phyloP scores from a whole-genome alignment of 2,329 filamentous ascomycete species.

The Botrytis pseudocinerea region DNA sequence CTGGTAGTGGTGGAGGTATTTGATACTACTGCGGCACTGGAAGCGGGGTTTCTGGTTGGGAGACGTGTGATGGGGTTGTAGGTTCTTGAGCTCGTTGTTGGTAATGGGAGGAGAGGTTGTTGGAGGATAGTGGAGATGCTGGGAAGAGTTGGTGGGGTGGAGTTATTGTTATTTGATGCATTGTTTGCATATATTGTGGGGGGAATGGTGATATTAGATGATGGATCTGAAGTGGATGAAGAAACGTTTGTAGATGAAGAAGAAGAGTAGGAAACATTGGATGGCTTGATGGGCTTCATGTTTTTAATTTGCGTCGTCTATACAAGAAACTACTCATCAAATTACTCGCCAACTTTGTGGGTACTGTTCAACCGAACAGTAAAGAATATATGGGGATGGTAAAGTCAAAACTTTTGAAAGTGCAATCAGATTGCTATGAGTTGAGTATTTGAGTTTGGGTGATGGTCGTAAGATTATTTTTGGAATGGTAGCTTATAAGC shows the following conservation, averaged over 20 bases:
- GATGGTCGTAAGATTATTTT: not conserved
- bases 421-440: not conserved
- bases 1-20: not conserved
- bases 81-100: not conserved
- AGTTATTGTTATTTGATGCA: not conserved
- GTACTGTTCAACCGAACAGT: not conserved
- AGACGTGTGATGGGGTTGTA: not conserved
- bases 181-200: not conserved
- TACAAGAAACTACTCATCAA: constrained; percentile 8
- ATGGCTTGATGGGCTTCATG: not conserved
- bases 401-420: not conserved
- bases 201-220: not conserved
- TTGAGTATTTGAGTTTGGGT: not conserved
- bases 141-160: not conserved
- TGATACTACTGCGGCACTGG: not conserved
- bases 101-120: not conserved
- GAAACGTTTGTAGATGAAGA: not conserved
- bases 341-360: constrained; percentile 1
- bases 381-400: not conserved
- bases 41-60: not conserved
- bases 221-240: not conserved
- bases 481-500: constrained; percentile 5
- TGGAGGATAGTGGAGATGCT: not conserved
- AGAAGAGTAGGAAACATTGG: not conserved
- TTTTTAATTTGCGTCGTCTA: constrained; percentile 5